Percentiles rank a stretch among this genome's conserved stretches.
Conservation (phyloP, 257 asterid species). For the Ocimum tenuiflorum region DNA sequence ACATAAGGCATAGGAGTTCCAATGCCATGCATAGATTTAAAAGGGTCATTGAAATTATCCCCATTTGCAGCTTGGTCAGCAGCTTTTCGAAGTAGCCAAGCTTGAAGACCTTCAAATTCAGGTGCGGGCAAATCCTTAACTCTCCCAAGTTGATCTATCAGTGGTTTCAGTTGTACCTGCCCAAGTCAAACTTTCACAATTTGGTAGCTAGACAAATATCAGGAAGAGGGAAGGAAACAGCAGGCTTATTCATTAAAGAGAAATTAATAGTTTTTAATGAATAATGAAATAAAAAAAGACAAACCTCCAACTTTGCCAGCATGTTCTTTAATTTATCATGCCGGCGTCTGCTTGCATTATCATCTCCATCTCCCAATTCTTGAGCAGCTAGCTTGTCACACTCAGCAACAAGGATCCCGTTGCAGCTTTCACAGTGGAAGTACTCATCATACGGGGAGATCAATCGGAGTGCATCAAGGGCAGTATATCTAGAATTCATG, state of each 20-base stretch:
- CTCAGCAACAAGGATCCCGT: slow-evolving; percentile 75
- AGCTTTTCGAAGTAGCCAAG: slow-evolving; percentile 81
- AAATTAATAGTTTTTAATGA: background rate
- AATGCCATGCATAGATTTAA: slow-evolving; percentile 46
- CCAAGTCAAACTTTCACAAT: slow-evolving; percentile 18
- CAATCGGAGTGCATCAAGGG: slow-evolving; percentile 80
- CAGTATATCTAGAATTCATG: slow-evolving; percentile 58
- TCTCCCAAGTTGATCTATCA: slow-evolving; percentile 70
- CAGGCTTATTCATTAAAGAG: background rate
- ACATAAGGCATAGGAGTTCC: slow-evolving; percentile 89
- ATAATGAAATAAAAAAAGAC: slow-evolving; percentile 19
- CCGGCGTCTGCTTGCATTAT: slow-evolving; percentile 77
- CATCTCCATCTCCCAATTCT: slow-evolving; percentile 83
- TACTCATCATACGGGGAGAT: slow-evolving; percentile 62
- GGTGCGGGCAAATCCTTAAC: slow-evolving; percentile 86
- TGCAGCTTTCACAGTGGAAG: slow-evolving; percentile 92
- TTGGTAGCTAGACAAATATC: background rate
- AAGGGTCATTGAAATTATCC: slow-evolving; percentile 51
- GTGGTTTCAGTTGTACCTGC: slow-evolving; percentile 77
- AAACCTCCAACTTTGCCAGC: slow-evolving; percentile 84
- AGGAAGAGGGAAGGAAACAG: background rate
- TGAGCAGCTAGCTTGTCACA: slow-evolving; percentile 69
- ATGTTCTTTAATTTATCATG: slow-evolving; percentile 69
- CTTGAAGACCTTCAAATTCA: slow-evolving; percentile 82
- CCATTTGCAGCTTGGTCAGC: slow-evolving; percentile 64